Conservation (phyloP, 345 rosid genomes). For the Pugionium dolabratum region DNA sequence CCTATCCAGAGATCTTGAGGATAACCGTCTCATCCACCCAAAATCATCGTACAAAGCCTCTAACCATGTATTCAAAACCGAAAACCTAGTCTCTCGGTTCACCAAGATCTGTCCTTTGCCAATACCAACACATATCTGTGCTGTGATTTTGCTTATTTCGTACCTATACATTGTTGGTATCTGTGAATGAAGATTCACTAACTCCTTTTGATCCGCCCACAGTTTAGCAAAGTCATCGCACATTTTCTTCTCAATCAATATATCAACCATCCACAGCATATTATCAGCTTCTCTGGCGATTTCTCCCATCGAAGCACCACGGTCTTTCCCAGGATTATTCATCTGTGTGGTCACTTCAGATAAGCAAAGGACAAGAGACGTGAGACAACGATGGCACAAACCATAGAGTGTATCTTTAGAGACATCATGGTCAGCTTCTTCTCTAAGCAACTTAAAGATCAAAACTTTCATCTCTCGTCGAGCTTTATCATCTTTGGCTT, state of each 20-base stretch:
- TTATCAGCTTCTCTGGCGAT: slow-evolving; percentile 90
- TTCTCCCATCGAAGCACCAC: slow-evolving; percentile 76
- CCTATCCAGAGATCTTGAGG: slow-evolving; percentile 64
- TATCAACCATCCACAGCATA: slow-evolving; percentile 85
- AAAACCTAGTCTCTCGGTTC: slow-evolving; percentile 61
- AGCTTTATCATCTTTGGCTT: slow-evolving; percentile 87
- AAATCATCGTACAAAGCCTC: slow-evolving; percentile 91
- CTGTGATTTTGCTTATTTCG: slow-evolving; percentile 85
- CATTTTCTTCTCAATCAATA: slow-evolving; percentile 62
- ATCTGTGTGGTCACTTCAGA: slow-evolving; percentile 64
- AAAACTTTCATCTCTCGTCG: slow-evolving; percentile 84
- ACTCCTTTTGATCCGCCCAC: slow-evolving; percentile 94
- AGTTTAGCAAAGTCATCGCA: slow-evolving; percentile 74
- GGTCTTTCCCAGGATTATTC: slow-evolving; percentile 53
- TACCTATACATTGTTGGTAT: slow-evolving; percentile 80
- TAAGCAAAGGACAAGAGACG: slow-evolving; percentile 72
- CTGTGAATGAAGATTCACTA: slow-evolving; percentile 76
- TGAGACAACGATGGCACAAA: slow-evolving; percentile 77
- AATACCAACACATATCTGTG: slow-evolving; percentile 77
- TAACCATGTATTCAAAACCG: slow-evolving; percentile 77
- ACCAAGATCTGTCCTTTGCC: slow-evolving; percentile 85
- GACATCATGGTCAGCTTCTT: slow-evolving; percentile 62
- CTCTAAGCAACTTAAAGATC: slow-evolving; percentile 66
- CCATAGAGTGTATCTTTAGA: slow-evolving; percentile 69
- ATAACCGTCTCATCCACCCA: slow-evolving; percentile 86